Percentiles rank a stretch among this genome's conserved stretches.
Conservation (phyloP, 2,329 filamentous ascomycete genomes). For the Chrysoporthe austroafricana region DNA sequence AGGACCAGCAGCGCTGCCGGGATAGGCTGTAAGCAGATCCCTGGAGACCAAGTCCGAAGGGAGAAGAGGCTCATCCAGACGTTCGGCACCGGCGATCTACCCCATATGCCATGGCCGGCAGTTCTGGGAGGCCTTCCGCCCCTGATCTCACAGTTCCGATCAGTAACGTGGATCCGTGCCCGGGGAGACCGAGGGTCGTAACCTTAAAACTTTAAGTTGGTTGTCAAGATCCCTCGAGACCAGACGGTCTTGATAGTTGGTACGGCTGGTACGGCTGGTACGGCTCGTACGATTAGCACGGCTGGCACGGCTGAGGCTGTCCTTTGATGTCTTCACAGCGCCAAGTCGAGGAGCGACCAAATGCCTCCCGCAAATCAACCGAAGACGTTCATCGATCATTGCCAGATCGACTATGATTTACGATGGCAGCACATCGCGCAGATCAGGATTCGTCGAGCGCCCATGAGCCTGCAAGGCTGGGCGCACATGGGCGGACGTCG, state of each 20-base stretch:
- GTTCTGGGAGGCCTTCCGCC: not conserved
- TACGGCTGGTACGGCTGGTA: not conserved
- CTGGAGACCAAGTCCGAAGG: not conserved
- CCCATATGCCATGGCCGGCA: not conserved
- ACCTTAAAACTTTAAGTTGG: not conserved
- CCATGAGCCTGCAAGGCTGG: slow-evolving; percentile 7
- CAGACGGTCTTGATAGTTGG: too few relatives aligned
- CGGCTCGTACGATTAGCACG: too few relatives aligned
- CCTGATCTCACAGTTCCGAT: not conserved
- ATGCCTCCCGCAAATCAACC: not conserved
- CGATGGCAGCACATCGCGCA: slow-evolving; percentile 10
- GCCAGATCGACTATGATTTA: slow-evolving; percentile 10
- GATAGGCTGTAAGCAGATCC: not conserved
- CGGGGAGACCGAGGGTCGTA: not conserved
- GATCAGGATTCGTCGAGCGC: slow-evolving; percentile 13
- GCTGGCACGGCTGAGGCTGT: slow-evolving; percentile 9
- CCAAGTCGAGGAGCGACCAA: not conserved
- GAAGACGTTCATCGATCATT: not conserved
- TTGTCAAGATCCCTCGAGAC: too few relatives aligned
- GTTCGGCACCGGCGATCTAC: not conserved
- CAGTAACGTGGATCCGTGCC: not conserved
- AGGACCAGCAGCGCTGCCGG: not conserved
- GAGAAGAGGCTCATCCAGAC: too few relatives aligned
- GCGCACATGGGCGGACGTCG: not conserved
- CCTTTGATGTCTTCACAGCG: not conserved